Percentiles rank a stretch among this genome's conserved stretches.
Conservation (phyloP, 306 rosid species). For the Malus sylvestris region DNA sequence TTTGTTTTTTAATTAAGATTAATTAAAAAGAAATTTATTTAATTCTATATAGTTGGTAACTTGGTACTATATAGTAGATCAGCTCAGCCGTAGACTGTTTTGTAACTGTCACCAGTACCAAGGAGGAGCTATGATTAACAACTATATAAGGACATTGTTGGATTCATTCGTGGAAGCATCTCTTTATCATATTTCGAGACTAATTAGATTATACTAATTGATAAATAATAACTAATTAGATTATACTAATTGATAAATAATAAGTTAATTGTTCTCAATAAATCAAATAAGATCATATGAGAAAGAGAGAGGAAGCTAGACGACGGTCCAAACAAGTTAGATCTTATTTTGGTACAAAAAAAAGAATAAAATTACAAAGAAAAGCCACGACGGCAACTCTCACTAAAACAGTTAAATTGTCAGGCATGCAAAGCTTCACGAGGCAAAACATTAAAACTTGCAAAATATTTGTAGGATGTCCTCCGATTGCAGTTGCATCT, state of each 20-base stretch:
- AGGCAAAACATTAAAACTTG: too few species aligned
- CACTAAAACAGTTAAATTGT: too few species aligned
- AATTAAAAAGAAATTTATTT: background rate
- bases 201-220: too few species aligned
- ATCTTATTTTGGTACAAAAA: too few species aligned
- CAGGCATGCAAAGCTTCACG: too few species aligned
- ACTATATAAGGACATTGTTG: background rate
- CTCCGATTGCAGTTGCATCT: too few species aligned
- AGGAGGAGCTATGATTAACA: background rate
- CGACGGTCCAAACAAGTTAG: background rate
- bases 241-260: background rate
- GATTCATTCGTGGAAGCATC: constrained; percentile 19
- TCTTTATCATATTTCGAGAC: background rate
- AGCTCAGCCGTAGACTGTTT: background rate
- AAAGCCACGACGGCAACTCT: too few species aligned
- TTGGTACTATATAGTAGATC: background rate
- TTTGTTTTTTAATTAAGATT: background rate
- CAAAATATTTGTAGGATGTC: too few species aligned
- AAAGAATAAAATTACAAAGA: too few species aligned
- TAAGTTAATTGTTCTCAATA: background rate
- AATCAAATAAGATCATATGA: background rate
- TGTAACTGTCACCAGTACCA: constrained; percentile 2
- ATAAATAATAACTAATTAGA: background rate
- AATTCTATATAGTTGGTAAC: background rate
- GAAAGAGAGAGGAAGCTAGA: background rate